phyloP scores from a whole-genome alignment of 1,284 basidiomycete genomes.

The Pseudozyma tsukubaensis region DNA sequence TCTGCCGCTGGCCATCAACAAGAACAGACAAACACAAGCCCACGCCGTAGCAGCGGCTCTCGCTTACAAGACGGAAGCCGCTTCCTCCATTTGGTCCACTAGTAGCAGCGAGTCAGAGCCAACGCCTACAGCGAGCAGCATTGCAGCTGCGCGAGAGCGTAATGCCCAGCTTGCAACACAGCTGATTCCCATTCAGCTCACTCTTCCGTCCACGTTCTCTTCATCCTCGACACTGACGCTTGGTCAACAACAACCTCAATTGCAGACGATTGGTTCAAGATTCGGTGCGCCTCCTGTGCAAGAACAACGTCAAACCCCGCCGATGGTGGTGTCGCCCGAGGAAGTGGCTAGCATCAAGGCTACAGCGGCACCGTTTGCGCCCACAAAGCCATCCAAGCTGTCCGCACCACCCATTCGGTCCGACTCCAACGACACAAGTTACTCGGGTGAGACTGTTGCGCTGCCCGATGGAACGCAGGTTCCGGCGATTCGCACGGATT shows the following conservation, averaged over 20 bases:
- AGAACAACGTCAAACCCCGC: neutral
- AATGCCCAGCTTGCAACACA: constrained; percentile 26
- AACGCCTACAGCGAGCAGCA: constrained; percentile 54
- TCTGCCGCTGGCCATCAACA: constrained; percentile 34
- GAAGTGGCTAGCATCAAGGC: constrained; percentile 37
- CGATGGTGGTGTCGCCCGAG: constrained; percentile 5
- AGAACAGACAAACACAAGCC: constrained; percentile 5
- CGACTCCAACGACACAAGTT: constrained; percentile 30
- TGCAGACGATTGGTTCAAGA: constrained; percentile 1
- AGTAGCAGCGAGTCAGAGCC: constrained; percentile 39
- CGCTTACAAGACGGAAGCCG: constrained; percentile 5
- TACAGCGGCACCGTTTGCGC: constrained; percentile 30
- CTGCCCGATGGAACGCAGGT: constrained; percentile 41
- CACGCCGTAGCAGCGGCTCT: constrained; percentile 3
- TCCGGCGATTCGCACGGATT: constrained; percentile 46
- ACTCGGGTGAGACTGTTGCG: constrained; percentile 28
- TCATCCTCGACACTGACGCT: constrained; percentile 17
- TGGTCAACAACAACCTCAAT: neutral
- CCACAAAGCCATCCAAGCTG: constrained; percentile 26
- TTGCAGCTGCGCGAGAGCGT: constrained; percentile 38
- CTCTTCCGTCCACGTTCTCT: constrained; percentile 28
- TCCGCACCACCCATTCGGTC: constrained; percentile 35
- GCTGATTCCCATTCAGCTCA: constrained; percentile 39
- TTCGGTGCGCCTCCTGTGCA: neutral
- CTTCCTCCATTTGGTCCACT: constrained; percentile 37